phyloP scores from a whole-genome alignment of 805 yeast genomes.

The Yarrowia divulgata region DNA sequence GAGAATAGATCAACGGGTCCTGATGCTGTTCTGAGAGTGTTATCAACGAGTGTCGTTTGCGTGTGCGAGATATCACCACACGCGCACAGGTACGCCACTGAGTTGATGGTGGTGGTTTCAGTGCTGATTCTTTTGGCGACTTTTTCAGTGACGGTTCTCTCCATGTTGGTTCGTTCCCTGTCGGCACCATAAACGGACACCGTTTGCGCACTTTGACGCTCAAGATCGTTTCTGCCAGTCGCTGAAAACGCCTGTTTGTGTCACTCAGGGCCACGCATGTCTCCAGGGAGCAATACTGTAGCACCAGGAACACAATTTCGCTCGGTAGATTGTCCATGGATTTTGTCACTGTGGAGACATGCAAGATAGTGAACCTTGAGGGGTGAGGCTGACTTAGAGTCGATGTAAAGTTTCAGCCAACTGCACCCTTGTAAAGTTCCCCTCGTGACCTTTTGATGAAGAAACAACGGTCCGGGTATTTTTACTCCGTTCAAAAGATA shows the following conservation, averaged over 20 bases:
- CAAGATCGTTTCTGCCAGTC: background rate
- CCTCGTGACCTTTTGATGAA: no score
- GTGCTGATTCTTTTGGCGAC: no score
- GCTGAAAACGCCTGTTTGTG: background rate
- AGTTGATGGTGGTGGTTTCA: background rate
- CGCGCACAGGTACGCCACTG: background rate
- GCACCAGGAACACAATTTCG: background rate
- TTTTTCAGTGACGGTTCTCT: no score
- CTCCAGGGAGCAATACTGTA: background rate
- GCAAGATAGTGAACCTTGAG: slow-evolving; percentile 6
- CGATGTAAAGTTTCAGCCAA: background rate
- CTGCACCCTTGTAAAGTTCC: no score
- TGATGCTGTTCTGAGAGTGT: background rate
- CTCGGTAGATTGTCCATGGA: background rate
- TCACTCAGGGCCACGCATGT: background rate
- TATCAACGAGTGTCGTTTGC: background rate
- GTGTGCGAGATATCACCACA: background rate
- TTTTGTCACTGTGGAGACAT: background rate
- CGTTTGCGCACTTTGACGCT: background rate
- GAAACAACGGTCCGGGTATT: no score
- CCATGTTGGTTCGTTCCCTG: no score
- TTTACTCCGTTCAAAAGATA: no score
- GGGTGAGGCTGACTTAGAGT: slow-evolving; percentile 23
- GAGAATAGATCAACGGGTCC: background rate
- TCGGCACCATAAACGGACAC: background rate